Base-by-base conservation (phyloP, 257 asterid genomes). In the Rubia yunnanensis region DNA sequence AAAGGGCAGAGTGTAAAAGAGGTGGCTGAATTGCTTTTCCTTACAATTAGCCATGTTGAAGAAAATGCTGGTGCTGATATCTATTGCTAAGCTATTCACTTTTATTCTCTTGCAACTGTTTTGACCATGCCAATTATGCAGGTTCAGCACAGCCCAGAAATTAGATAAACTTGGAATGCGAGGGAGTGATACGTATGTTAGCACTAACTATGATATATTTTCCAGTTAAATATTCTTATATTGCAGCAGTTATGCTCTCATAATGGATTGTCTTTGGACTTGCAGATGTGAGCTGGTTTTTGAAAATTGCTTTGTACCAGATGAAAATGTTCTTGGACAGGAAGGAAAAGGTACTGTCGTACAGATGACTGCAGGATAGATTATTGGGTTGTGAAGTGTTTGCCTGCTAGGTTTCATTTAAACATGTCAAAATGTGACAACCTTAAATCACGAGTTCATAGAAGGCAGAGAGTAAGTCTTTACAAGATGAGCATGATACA, bases 331-430 rank as follows among this genome's bases (percentile, higher is more conserved):
- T 75, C 82, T 94, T 66, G 99, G 99, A 64, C 79, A 88, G 77
- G 97, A 86, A 84, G 98, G 99, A 65, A 90, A 88, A 90, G 99
- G 99, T 94, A 84, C 10, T n/a, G n/a, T n/a, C n/a, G 97, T 92
- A 84, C 14, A 64, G 26, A 30, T 66, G 41, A 41, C 70, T 54
- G 41, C 60, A 39, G 53, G 11, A 10, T 28, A 46, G 23, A 27
- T 20, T 60, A 10, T 48, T 31, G 13, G 50, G 30, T 48, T 32
- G 15, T 48, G 3, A 39, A 63, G 9, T 36, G 22, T 28, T 27
- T 18, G n/a, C 23, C 49, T 30, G 7, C 60, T 49, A n/a, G 11
- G 26, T 48, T 11, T n/a, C 10, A n/a, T 48, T 48, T 49, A 32
- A 31, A 50, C 26, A 39, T 41, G 36, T 15, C 7, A 41, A 17